phyloP scores from a whole-genome alignment of 768 basidiomycete genomes.

The Kwoniella bestiolae region DNA sequence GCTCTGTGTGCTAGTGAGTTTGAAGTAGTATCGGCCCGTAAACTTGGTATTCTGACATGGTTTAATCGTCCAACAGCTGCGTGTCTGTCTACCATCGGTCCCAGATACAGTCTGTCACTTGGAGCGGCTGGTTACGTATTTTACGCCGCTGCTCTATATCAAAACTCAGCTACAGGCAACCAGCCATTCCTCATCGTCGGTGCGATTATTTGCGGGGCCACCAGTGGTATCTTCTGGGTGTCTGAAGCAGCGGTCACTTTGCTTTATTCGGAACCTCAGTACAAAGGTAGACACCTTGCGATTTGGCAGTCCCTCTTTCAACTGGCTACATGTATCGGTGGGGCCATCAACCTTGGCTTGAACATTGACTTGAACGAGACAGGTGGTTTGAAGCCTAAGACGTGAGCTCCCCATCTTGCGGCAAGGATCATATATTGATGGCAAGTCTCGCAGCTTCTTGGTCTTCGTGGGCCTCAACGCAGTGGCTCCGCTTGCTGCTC shows the following conservation, averaged over 20 bases:
- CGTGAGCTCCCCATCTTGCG: background rate
- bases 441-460: constrained; percentile 8
- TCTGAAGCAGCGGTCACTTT: constrained; percentile 19
- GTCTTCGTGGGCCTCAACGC: constrained; percentile 21
- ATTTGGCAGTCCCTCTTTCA: constrained; percentile 19
- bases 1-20: constrained; percentile 8
- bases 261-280: constrained; percentile 18
- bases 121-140: constrained; percentile 24
- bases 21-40: background rate
- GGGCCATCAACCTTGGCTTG: constrained; percentile 21
- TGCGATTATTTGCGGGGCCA: constrained; percentile 21
- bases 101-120: constrained; percentile 8
- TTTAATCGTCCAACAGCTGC: background rate
- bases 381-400: constrained; percentile 23
- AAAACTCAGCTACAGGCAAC: constrained; percentile 17
- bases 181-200: constrained; percentile 21
- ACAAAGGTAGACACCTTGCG: constrained; percentile 16
- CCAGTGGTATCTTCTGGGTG: constrained; percentile 26
- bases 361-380: constrained; percentile 16
- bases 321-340: constrained; percentile 15
- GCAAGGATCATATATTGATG: background rate
- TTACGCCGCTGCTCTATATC: constrained; percentile 22
- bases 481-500: constrained; percentile 14
- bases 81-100: constrained; percentile 8
- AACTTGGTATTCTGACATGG: too few relatives aligned